phyloP scores from a whole-genome alignment of 306 rosid species.

The Pterocarpus santalinus region DNA sequence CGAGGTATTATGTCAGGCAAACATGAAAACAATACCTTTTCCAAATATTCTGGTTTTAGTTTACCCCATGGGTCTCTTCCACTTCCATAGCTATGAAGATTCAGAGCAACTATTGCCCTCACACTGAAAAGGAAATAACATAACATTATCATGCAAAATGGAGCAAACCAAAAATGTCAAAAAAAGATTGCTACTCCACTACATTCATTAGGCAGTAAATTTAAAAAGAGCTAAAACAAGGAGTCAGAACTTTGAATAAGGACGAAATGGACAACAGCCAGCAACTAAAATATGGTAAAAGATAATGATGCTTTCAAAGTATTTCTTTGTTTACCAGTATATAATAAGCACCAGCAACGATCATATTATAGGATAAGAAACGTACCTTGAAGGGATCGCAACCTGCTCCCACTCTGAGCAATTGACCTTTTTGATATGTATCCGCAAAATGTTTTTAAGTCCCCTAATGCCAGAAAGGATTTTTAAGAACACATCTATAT shows the following conservation, averaged over 20 bases:
- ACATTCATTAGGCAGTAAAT: conserved; percentile 14
- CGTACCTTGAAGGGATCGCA: conserved; percentile 81
- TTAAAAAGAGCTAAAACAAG: conserved; percentile 19
- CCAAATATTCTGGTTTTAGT: conserved; percentile 85
- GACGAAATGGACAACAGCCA: conserved; percentile 34
- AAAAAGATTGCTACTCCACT: conserved; percentile 24
- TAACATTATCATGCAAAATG: conserved; percentile 34
- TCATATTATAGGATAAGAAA: neutral
- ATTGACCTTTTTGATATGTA: conserved; percentile 86
- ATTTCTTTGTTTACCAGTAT: conserved; percentile 29
- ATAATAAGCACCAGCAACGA: conserved; percentile 38
- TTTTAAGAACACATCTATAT: conserved; percentile 11
- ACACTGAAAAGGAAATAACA: conserved; percentile 71
- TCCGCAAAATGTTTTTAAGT: conserved; percentile 81
- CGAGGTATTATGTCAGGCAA: conserved; percentile 9
- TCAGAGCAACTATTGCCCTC: conserved; percentile 90
- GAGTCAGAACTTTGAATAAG: conserved; percentile 3
- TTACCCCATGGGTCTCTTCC: conserved; percentile 99
- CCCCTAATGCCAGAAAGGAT: conserved; percentile 72
- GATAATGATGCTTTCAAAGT: conserved; percentile 36
- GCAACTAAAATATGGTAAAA: conserved; percentile 16
- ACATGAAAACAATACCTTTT: conserved; percentile 69
- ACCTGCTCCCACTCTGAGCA: conserved; percentile 92
- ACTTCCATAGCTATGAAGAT: conserved; percentile 96
- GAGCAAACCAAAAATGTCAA: conserved; percentile 35